Conservation (phyloP, 306 rosid species). For the Ormosia emarginata region DNA sequence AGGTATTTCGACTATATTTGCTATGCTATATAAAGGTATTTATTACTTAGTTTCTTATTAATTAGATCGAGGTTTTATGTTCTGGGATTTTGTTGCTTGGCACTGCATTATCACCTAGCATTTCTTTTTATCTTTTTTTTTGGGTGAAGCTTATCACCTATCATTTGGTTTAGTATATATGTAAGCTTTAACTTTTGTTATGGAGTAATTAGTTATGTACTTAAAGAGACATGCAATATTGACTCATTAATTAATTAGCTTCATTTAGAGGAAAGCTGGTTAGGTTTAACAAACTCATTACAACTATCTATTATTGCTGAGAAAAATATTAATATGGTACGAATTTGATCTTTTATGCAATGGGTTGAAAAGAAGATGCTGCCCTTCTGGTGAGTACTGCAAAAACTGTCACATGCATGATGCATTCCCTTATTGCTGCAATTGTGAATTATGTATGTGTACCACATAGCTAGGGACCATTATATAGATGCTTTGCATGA, state of each 20-base stretch:
- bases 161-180: neutral
- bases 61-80: neutral
- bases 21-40: neutral
- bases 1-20: neutral
- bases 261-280: neutral
- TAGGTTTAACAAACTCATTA: slow-evolving; percentile 6
- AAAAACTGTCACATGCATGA: neutral
- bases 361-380: neutral
- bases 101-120: neutral
- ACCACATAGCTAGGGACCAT: slow-evolving; percentile 23
- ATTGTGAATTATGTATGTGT: neutral
- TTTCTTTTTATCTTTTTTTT: neutral
- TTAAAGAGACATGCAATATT: neutral
- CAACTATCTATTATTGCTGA: neutral
- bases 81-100: neutral
- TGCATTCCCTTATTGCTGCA: neutral
- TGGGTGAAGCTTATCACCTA: neutral
- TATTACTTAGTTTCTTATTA: neutral
- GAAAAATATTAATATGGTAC: neutral
- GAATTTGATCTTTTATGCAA: neutral
- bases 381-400: neutral
- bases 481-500: neutral
- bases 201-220: neutral
- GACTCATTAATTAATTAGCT: neutral
- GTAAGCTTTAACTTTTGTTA: neutral